Evolutionary conservation across 331 rosid genomes (phyloP), one percentile per base, ranked within the genome.

Genomic region (Telfairia occidentalis): DNA sequence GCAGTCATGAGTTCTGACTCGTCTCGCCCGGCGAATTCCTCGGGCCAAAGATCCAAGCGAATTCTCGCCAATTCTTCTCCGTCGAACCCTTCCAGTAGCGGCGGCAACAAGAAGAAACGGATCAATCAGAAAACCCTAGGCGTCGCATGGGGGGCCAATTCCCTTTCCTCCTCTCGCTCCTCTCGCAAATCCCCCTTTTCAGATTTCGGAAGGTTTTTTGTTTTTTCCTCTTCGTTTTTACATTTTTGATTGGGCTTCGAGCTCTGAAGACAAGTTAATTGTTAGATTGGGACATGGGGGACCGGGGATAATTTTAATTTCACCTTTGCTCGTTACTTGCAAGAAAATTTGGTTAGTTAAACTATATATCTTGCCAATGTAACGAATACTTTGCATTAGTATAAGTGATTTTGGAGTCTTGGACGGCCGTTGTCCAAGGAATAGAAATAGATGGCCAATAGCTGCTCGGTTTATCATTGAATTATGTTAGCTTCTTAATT

Each of bases 91-190:
- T 82, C 89, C 77, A 53, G 15, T 15, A 50, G 49, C 29, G 24
- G 54, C n/a, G 75, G 67, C 45, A 45, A 5, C 53, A 82, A 84
- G 54, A 85, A 64, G 48, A 81, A 12, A 72, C 75, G 69, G 73
- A 40, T 82, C 80, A 81, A 81, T 76, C 91, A 91, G 91, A 87
- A 88, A 89, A 87, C 91, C 88, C 87, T 91, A 80, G 92, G 97
- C 73, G 91, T 79, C 18, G 83, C 90, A 52, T 88, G 95, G 97
- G 95, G 96, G 73, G 78, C 96, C 60, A 90, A 80, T 78, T 86
- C 93, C 43, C 73, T 38, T 76, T 82, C 96, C 1, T 78, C 86
- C 26, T 84, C 88, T 80, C 85, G 85, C 74, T 82, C 87, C 61
- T 80, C 77, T 55, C 79, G 82, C n/a, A 89, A 86, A 46, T 63